Base-by-base conservation (phyloP, 2,329 filamentous ascomycete species). In the Fusarium buxicola region DNA sequence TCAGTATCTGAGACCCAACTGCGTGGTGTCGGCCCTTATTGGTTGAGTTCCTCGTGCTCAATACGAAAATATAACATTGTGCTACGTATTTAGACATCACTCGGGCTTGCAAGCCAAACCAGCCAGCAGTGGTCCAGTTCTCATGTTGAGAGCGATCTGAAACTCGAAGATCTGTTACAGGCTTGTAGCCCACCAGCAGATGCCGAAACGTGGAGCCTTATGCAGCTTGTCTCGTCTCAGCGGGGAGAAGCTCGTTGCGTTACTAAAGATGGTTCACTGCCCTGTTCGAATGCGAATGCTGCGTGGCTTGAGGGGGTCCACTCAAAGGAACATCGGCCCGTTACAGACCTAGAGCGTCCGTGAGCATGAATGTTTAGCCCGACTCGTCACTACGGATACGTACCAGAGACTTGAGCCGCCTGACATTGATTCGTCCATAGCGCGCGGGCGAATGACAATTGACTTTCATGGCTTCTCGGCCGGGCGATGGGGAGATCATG, bases 291-390 rank as follows among this genome's bases (percentile, higher is more conserved):
- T 32, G 45, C 38, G 45, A 24, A 41, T 46, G 41, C 38, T 46
- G 43, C 40, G 40, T 44, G 50, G 51, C 51, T 43, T 54, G 51
- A 58, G 24, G 47, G 46, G 48, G 27, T 34, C 58, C 30, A 52
- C 43, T 35, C 30, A 57, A 12, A 44, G 58, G 66, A 63, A 63
- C 27, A 63, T 59, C 60, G 66, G 64, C 15, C 62, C 63, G 69
- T 68, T 51, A 64, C 57, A 64, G 63, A 60, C 64, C 66, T 38
- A 66, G 54, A 34, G 41, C 27, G 11, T 27, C 35, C 28, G 43
- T 15, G 30, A 54, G 35, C 43, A 54, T 48, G 35, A 48, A 48
- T 28, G 24, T 31, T 32, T 34, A 44, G 15, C 34, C 11, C 18
- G 32, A 32, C 40, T 38, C 18, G 31, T 34, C 28, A 25, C n/a